Percentiles rank a stretch among this genome's conserved stretches.
Conservation (phyloP, 257 asterid species). For the Primulina tabacum region DNA sequence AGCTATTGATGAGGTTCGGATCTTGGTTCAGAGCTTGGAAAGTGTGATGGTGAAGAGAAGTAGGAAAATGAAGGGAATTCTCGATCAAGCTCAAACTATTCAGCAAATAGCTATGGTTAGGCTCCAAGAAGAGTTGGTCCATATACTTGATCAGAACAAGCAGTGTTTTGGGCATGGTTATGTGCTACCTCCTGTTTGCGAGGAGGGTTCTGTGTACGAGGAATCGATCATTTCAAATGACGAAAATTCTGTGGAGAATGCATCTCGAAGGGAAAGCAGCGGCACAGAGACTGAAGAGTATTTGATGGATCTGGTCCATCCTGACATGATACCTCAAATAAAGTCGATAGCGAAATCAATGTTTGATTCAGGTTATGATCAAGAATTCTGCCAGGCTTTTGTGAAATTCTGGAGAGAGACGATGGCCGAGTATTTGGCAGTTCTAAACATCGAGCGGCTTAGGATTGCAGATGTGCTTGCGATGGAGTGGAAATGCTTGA, state of each 20-base stretch:
- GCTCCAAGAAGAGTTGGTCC: conserved; percentile 49
- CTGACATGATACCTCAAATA: conserved; percentile 45
- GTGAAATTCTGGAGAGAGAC: conserved; percentile 46
- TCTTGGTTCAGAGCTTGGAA: conserved; percentile 23
- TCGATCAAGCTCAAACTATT: conserved; percentile 36
- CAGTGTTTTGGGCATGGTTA: conserved; percentile 34
- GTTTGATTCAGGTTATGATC: conserved; percentile 46
- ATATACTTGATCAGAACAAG: conserved; percentile 46
- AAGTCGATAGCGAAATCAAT: conserved; percentile 49
- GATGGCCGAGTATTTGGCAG: conserved; percentile 37
- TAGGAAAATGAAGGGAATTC: conserved; percentile 27
- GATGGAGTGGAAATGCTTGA: conserved; percentile 60
- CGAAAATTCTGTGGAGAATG: conserved; percentile 41
- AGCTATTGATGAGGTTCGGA: conserved; percentile 47
- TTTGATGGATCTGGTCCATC: conserved; percentile 51
- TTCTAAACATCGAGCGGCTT: conserved; percentile 35
- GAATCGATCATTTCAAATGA: conserved; percentile 43
- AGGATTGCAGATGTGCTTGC: conserved; percentile 61
- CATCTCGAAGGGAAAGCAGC: conserved; percentile 33
- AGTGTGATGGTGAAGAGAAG: conserved; percentile 21
- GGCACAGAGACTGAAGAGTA: conserved; percentile 42
- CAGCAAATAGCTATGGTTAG: conserved; percentile 56
- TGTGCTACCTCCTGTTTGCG: conserved; percentile 22
- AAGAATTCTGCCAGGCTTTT: conserved; percentile 47
- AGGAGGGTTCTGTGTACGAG: conserved; percentile 30